Base-by-base conservation (phyloP, 768 basidiomycete genomes). In the Mycena sanguinolenta region DNA sequence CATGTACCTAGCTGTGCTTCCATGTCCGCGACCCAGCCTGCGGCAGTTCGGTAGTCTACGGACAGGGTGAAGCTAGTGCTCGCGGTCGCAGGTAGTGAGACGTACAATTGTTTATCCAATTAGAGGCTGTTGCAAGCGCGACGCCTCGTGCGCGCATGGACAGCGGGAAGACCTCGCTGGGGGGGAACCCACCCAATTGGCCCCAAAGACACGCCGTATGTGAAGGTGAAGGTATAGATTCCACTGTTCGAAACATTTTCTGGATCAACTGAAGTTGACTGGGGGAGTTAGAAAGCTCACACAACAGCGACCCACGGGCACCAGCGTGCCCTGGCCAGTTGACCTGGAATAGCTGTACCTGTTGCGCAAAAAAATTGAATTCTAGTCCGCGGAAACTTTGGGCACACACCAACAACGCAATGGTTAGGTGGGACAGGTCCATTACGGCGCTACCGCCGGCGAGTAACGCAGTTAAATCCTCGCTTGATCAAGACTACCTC, bases 151-250 rank as follows among this genome's bases (percentile, higher is more conserved):
- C 91, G 70, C 95, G 85, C 81, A 93, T 86, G 3, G 92, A 91
- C 0, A 93, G 82, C 1, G 95, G 89, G 75, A 95, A 95, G 2
- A 96, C 90, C 79, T 96, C 95, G 71, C 89, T 90, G 0, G 95
- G 92, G n/a, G 10, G 96, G 86, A 2, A 95, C 89, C 95, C 95
- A 96, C 4, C 90, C 91, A 69, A 95, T 86, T 0, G 95, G 93
- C 0, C 94, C 94, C 70, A 92, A 89, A 36, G 91, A 92, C 44
- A 91, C 80, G 0, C 94, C 94, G 76, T 94, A 95, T 2, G 92
- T 89, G 49, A 87, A 88, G 2, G 93, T 95, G 81, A 95, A 95
- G 0, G 85, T 75, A 78, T 95, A 95, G 30, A 93, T 88, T 44
- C 85, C 87, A 23, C 91, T 91, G 60, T 25, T 44, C 61, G 32